phyloP scores from a whole-genome alignment of 352 stramenopile species.

The Phytophthora chlamydospora region DNA sequence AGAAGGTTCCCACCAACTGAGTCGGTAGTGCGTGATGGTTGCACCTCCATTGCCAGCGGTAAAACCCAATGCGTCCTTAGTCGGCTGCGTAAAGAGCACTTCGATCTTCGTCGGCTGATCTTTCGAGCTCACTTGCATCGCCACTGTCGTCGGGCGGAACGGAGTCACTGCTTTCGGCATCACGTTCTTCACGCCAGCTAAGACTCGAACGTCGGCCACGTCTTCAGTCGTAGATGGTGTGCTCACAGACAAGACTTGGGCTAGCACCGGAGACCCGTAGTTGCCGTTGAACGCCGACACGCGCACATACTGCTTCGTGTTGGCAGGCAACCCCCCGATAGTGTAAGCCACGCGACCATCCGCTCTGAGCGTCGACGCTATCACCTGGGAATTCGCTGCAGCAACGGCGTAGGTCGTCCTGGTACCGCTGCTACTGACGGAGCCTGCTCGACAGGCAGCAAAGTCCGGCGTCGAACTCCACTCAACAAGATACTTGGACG shows the following conservation, averaged over 20 bases:
- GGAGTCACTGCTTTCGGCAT: constrained; percentile 57
- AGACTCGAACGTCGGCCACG: constrained; percentile 11
- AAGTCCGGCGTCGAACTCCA: constrained; percentile 58
- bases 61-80: constrained; percentile 73
- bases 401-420: constrained; percentile 56
- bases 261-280: constrained; percentile 71
- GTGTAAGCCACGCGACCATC: constrained; percentile 57
- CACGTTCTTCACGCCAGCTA: constrained; percentile 39
- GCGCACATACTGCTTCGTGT: constrained; percentile 86
- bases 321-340: constrained; percentile 82
- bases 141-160: constrained; percentile 71
- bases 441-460: constrained; percentile 35
- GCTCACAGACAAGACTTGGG: constrained; percentile 40
- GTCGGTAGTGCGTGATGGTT: constrained; percentile 65
- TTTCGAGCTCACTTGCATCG: constrained; percentile 74
- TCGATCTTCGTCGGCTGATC: constrained; percentile 84
- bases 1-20: constrained; percentile 63
- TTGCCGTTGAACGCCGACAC: constrained; percentile 92
- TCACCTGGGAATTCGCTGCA: constrained; percentile 53
- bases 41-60: constrained; percentile 53
- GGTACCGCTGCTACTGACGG: constrained; percentile 23
- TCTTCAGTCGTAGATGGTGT: constrained; percentile 24
- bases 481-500: constrained; percentile 86
- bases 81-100: constrained; percentile 74
- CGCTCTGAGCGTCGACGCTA: constrained; percentile 34